Conservation (phyloP, 306 rosid species). For the Canavalia gladiata region DNA sequence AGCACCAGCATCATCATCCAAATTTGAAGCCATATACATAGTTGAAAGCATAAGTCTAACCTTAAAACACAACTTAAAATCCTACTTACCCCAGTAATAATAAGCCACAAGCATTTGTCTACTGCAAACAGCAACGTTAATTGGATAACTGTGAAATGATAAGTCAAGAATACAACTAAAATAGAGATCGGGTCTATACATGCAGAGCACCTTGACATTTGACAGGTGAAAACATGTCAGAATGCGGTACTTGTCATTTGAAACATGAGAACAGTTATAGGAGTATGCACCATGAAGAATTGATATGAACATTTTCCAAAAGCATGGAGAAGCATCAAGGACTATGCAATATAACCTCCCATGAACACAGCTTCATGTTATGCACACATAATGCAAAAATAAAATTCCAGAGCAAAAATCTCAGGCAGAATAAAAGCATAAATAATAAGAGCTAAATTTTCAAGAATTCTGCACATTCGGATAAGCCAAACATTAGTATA, state of each 20-base stretch:
- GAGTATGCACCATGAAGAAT: neutral
- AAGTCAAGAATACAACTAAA: neutral
- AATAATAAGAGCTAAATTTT: conserved; percentile 9
- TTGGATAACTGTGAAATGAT: neutral
- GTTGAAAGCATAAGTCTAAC: conserved; percentile 17
- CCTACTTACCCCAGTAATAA: neutral
- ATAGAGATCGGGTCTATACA: neutral
- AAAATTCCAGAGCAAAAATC: conserved; percentile 30
- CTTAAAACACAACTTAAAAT: neutral
- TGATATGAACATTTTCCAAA: conserved; percentile 16
- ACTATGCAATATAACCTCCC: conserved; percentile 17
- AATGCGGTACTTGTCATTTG: neutral
- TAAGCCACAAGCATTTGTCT: conserved; percentile 1
- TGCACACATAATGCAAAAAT: conserved; percentile 44
- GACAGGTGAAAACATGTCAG: conserved; percentile 25
- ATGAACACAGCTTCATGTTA: conserved; percentile 40
- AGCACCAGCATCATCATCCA: conserved; percentile 14
- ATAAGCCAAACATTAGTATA: neutral
- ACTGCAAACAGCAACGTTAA: conserved; percentile 27
- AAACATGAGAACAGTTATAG: neutral
- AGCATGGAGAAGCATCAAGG: conserved; percentile 35
- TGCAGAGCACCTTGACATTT: neutral
- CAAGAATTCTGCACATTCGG: neutral
- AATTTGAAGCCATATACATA: conserved; percentile 30
- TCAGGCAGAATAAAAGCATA: conserved; percentile 1